phyloP scores from a whole-genome alignment of 805 yeast genomes.

The Monosporozyma solicola region DNA sequence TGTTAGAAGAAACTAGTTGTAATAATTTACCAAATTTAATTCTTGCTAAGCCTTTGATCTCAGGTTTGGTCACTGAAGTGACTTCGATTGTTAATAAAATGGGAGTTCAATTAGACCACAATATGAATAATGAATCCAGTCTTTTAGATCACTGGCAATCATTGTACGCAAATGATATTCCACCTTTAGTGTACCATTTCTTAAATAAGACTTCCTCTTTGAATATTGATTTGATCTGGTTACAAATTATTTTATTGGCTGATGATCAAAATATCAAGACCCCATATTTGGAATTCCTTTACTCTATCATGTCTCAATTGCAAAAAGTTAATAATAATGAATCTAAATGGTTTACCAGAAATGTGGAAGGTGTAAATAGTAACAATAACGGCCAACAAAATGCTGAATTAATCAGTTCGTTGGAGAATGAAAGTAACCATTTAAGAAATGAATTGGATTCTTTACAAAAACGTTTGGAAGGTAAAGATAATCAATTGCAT shows the following conservation, averaged over 20 bases:
- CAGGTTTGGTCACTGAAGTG: conserved; percentile 72
- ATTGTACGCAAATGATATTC: conserved; percentile 39
- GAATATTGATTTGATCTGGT: conserved; percentile 63
- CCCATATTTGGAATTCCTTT: conserved; percentile 82
- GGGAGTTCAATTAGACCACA: conserved; percentile 65
- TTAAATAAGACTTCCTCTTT: conserved; percentile 43
- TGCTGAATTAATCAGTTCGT: background rate
- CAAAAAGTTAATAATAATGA: conserved; percentile 39
- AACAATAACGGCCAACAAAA: background rate
- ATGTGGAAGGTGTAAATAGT: conserved; percentile 1
- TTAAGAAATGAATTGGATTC: conserved; percentile 9
- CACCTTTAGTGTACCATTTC: conserved; percentile 59
- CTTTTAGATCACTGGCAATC: conserved; percentile 47
- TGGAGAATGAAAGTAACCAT: conserved; percentile 9
- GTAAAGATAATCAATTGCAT: conserved; percentile 9
- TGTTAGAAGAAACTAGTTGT: conserved; percentile 66
- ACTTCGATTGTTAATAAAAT: conserved; percentile 63
- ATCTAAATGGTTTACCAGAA: conserved; percentile 27
- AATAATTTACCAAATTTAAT: conserved; percentile 51
- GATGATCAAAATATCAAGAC: conserved; percentile 81
- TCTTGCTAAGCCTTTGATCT: conserved; percentile 73
- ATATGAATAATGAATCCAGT: conserved; percentile 53
- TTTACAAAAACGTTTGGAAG: conserved; percentile 11
- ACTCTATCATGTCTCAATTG: conserved; percentile 65
- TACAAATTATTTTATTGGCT: conserved; percentile 84